These are phyloP conservation scores for Aaosphaeria arxii DNA, from an alignment of 2,329 filamentous ascomycete species.

Conservation along the genomic window DNA sequence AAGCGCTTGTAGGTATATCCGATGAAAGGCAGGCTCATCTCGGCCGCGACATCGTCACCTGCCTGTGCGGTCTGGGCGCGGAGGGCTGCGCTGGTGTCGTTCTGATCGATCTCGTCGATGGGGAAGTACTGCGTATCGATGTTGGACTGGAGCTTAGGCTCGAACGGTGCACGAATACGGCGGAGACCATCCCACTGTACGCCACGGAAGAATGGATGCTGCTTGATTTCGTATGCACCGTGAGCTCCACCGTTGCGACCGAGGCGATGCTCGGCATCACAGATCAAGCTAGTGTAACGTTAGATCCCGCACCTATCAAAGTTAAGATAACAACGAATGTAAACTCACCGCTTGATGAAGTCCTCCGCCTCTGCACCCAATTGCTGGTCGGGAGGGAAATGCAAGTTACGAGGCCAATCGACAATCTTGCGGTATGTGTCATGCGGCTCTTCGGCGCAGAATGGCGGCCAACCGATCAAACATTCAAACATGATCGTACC, in stretches of 20 bases:
- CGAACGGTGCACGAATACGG: conserved; percentile 90
- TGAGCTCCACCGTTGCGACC: conserved; percentile 77
- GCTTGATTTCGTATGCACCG: conserved; percentile 88
- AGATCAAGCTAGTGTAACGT: conserved; percentile 68
- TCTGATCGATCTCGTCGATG: conserved; percentile 96
- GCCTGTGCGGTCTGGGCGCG: conserved; percentile 77
- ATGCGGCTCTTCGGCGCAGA: conserved; percentile 95
- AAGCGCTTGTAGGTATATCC: conserved; percentile 99
- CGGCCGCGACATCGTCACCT: conserved; percentile 73
- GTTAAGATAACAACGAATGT: neutral
- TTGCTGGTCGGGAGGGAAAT: conserved; percentile 94
- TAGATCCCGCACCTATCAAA: conserved; percentile 7
- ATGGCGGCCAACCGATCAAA: conserved; percentile 96
- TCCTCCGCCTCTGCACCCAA: conserved; percentile 86
- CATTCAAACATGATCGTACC: conserved; percentile 99
- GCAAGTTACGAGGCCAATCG: conserved; percentile 92
- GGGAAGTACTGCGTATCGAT: conserved; percentile 99
- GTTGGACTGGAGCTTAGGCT: conserved; percentile 87
- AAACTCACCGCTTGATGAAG: conserved; percentile 77
- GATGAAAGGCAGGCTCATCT: conserved; percentile 95
- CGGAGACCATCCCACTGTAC: conserved; percentile 93
- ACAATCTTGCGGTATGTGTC: conserved; percentile 99
- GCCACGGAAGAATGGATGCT: conserved; percentile 92
- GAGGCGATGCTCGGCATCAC: conserved; percentile 88
- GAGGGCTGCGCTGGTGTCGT: conserved; percentile 83